Evolutionary conservation across 305 asterid species (phyloP).

Genomic region (Fraxinus greggii): DNA sequence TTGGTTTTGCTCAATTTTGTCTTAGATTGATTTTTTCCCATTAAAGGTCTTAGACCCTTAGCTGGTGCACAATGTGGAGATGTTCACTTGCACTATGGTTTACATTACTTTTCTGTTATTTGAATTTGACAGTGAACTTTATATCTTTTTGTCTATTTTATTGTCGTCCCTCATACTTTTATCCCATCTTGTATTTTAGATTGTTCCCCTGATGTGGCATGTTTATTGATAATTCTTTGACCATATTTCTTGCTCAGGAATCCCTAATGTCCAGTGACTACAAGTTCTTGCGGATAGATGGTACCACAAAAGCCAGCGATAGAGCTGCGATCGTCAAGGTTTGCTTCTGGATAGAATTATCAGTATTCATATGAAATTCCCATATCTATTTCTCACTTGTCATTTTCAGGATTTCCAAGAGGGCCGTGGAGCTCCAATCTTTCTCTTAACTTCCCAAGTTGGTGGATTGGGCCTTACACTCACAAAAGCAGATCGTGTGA

Average conservation of each 20-base stretch:
- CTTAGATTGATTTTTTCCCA: background rate
- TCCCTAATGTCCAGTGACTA: conserved; percentile 54
- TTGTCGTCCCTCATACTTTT: conserved; percentile 9
- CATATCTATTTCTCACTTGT: conserved; percentile 11
- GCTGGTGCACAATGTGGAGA: background rate
- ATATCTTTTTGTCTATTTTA: background rate
- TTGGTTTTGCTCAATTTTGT: background rate
- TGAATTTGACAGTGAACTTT: background rate
- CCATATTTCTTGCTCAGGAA: conserved; percentile 46
- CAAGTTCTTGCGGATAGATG: conserved; percentile 81
- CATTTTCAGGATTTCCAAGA: conserved; percentile 83
- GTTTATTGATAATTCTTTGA: conserved; percentile 12
- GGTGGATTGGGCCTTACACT: conserved; percentile 98
- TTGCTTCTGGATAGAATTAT: conserved; percentile 21
- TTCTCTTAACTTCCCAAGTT: conserved; percentile 91
- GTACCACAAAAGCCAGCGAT: conserved; percentile 74
- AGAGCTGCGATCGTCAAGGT: conserved; percentile 74
- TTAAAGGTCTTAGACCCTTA: background rate
- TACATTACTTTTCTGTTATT: background rate
- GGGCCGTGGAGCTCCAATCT: conserved; percentile 72
- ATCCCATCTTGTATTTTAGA: background rate
- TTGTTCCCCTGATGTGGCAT: conserved; percentile 20
- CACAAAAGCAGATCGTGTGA: conserved; percentile 93
- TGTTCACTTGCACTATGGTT: background rate
- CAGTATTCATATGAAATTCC: background rate